Base-by-base conservation (phyloP, 352 stramenopile species). In the Phytophthora megakarya region DNA sequence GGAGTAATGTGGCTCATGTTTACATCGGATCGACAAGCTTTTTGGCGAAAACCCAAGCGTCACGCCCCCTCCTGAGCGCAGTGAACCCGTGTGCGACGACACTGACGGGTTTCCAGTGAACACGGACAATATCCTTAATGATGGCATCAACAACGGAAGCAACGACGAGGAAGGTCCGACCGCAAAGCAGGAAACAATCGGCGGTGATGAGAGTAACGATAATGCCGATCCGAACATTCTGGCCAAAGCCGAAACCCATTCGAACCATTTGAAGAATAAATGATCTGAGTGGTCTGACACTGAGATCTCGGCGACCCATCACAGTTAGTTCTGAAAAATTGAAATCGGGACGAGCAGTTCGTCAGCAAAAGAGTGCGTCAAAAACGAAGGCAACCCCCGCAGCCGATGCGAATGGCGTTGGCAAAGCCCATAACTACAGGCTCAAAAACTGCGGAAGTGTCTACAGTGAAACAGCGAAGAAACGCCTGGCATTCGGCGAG, bases 401-500 rank as follows among this genome's bases (percentile, higher is more conserved):
- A 30, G 12, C 12, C 0, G 39, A 49, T 50, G 43, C 16, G 8
- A n/a, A 38, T 10, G 30, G 43, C 6, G 21, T 47, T 1, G 54
- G 54, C 3, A 62, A 62, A 18, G 54, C 54, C 2, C 22, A 38
- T 1, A 48, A 38, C 15, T 5, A 9, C 28, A 62, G 48, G 16
- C 54, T 42, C 18, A 25, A 26, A 1, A 30, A 62, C 25, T 54
- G 53, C 12, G 54, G 19, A 5, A 62, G 22, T 22, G 38, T 54
- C 8, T 62, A 62, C 42, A 54, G 32, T 15, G 54, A 46, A 18
- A 32, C 54, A 3, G 2, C 42, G 15, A 32, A 59, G n/a, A 59
- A 59, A 12, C 51, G 51, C 5, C 23, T 33, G 16, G 5, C 18
- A 23, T n/a, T 33, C 9, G 32, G 18, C 15, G 42, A 48, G 13